Base-by-base conservation (phyloP, 331 rosid species). In the Prunus yedoensis region DNA sequence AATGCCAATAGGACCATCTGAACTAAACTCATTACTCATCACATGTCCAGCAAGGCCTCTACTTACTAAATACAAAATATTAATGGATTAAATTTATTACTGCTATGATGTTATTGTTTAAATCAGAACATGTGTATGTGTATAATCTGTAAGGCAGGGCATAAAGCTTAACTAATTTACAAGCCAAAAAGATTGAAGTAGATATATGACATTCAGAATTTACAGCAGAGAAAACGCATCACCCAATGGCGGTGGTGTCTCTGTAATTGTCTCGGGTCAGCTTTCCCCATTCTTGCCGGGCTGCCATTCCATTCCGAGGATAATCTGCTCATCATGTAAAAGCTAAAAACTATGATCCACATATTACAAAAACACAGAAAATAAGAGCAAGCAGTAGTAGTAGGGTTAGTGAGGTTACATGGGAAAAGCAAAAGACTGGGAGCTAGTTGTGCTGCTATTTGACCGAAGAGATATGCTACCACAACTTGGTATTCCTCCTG, bases 401-500 rank as follows among this genome's bases (percentile, higher is more conserved):
- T 17, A 38, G 59, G 71, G 78, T 21, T 9, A 14, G 49, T 63
- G 10, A 38, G 20, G 60, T 74, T 87, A 87, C 91, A 82, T 50
- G 20, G 88, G 91, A 76, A 87, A 87, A 25, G 91, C 79, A 50
- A 87, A 87, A 57, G 91, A 87, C 21, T 66, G 75, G 0, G 91
- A 79, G 81, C 88, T 87, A 41, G 81, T 80, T 25, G 83, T 67
- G 81, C 90, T 87, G 83, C 85, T 54, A 51, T 56, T 79, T 27
- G 91, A 84, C 43, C 82, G 67, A 51, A 25, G 71, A 27, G 91
- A 87, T 46, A 13, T 8, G 38, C 88, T 78, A 13, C 90, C 73
- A 52, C 49, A 82, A 47, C 70, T 74, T n/a, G 59, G 73, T 27
- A 58, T 3, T 45, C 57, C 59, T 30, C 68, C 30, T 4, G 56